Base-by-base conservation (phyloP, 192 early-diverging fungal species). In the Chytriomyces sp. region DNA sequence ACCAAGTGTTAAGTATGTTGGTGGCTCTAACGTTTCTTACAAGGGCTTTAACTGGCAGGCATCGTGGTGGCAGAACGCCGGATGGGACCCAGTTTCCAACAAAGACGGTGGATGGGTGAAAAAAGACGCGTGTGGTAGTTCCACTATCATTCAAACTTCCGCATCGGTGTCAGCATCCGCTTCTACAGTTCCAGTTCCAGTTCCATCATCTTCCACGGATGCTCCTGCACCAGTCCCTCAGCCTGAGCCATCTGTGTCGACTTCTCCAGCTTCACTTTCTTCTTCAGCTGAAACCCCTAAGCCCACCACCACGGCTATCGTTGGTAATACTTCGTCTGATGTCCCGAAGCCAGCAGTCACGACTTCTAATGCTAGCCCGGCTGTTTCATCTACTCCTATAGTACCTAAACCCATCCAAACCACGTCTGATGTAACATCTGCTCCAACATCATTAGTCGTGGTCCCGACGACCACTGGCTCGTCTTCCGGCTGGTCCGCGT, bases 31-130 rank as follows among this genome's bases (percentile, higher is more conserved):
- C 10, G 66, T 69, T 5, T 57, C 53, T 8, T 69, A 31, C 53
- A 69, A 69, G 30, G 55, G 55, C 14, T 26, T 34, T 30, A 57
- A 69, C 36, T 69, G 22, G 7, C 8, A 57, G 30, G 57, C 54
- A 49, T 57, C 32, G 17, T 69, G 52, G 31, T 69, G 55, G 52
- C 30, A 54, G 36, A 69, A 69, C 54, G 32, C 66, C 1, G 66
- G 66, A n/a, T 32, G 7, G 12, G 66, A 44, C 17, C 66, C 66
- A 14, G 55, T 12, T 17, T 22, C 66, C 26, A 69, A 57, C 66
- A 37, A 22, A 0, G 63, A 64, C 40, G 63, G 63, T 19, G 63
- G 63, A 8, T 64, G 63, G 63, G 44, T 49, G 12, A 12, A 19
- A 19, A 12, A 49, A 22, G 44, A 22, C 12, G 22, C 44, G 12